These are phyloP conservation scores for Exophiala calicioides DNA, from an alignment of 2,329 filamentous ascomycete genomes.

Conservation along the genomic window DNA sequence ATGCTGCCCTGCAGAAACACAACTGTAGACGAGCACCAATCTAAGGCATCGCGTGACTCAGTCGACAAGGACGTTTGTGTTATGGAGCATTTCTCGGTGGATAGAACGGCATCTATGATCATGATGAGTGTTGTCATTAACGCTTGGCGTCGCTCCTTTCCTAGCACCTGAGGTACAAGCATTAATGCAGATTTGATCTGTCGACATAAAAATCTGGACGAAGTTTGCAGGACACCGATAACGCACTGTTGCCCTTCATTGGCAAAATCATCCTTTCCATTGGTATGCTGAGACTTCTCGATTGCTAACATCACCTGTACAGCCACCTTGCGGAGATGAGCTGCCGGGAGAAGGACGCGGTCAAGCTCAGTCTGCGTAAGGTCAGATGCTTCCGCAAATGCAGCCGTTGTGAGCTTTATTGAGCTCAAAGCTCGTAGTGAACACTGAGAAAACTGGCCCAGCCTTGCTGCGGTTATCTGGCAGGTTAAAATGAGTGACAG, in stretches of 20 bases:
- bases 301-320: constrained; percentile 5
- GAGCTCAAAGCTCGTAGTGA: constrained; percentile 1
- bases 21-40: constrained; percentile 21
- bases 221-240: constrained; percentile 7
- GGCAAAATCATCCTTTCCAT: not conserved
- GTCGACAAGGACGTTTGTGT: constrained; percentile 1
- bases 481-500: constrained; percentile 8
- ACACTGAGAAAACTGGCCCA: constrained; percentile 6
- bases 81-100: constrained; percentile 12
- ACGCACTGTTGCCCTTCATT: constrained; percentile 2
- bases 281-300: not conserved
- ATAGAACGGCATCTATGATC: constrained; percentile 17
- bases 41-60: constrained; percentile 17
- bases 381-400: constrained; percentile 1
- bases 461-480: constrained; percentile 7
- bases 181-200: not conserved
- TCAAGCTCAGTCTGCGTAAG: constrained; percentile 13
- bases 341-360: constrained; percentile 10
- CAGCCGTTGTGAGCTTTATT: not conserved
- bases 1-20: constrained; percentile 7
- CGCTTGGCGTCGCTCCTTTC: not conserved
- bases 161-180: not conserved
- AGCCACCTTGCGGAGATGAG: constrained; percentile 18
- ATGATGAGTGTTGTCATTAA: constrained; percentile 18
- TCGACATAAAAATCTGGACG: constrained; percentile 9